Evolutionary conservation across 2,329 filamentous ascomycete species (phyloP).

Genomic region (Davidsoniella australis): DNA sequence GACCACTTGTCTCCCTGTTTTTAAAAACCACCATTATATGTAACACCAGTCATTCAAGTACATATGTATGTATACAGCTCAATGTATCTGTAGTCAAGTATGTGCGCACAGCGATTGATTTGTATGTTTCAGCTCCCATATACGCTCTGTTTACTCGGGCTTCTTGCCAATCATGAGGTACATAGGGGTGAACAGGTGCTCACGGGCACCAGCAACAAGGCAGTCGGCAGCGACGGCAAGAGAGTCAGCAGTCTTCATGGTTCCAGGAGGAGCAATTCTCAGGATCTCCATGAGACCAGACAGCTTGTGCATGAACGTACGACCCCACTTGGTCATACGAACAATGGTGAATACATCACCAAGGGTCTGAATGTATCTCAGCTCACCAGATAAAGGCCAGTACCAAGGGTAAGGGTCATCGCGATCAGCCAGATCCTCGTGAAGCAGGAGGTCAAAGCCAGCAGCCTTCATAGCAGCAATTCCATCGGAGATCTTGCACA

Average conservation of each 20-base stretch:
- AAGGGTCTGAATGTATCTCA: conserved; percentile 64
- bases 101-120: too few relatives aligned
- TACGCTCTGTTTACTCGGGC: conserved; percentile 27
- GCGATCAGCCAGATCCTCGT: conserved; percentile 74
- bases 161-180: conserved; percentile 92
- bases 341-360: conserved; percentile 69
- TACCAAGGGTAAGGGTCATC: conserved; percentile 76
- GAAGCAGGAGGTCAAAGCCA: conserved; percentile 66
- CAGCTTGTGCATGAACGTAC: conserved; percentile 57
- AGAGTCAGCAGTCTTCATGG: conserved; percentile 88
- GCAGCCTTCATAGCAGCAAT: conserved; percentile 69
- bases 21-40: too few relatives aligned
- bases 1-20: not conserved
- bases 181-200: conserved; percentile 97
- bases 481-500: conserved; percentile 75
- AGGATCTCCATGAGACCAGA: conserved; percentile 61
- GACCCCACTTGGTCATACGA: conserved; percentile 76
- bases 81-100: too few relatives aligned
- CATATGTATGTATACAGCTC: too few relatives aligned
- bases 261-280: conserved; percentile 61
- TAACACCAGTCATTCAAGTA: too few relatives aligned
- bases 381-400: conserved; percentile 74
- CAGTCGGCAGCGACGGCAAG: conserved; percentile 67
- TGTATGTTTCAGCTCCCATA: too few relatives aligned
- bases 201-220: conserved; percentile 67